Evolutionary conservation across 768 basidiomycete species (phyloP), one percentile per base, ranked within the genome.

Genomic region (Auricularia cornea): DNA sequence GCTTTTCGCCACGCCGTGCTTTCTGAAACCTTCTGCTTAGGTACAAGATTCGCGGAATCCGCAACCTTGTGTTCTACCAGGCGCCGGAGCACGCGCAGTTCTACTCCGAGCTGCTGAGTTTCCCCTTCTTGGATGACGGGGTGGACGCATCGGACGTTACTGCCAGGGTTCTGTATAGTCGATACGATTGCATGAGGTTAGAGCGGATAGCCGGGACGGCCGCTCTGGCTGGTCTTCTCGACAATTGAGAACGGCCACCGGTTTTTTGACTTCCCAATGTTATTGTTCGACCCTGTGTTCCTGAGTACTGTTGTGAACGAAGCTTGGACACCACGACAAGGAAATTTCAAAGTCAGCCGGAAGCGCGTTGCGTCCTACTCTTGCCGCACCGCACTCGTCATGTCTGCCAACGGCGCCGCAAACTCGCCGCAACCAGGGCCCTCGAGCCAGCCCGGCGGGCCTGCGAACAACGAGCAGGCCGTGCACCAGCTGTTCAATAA

Each of bases 31-130:
- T 2, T 30, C 26, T 67, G 23, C 16, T 38, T 70, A 92, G 94
- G 63, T 98, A 98, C 78, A 93, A 92, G 68, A 85, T 98, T 60
- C 82, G 94, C 67, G 97, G 96, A 5, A 91, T 93, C 64, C 88
- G 90, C 60, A 98, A 97, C 69, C 74, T 97, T 68, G 80, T 98
- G 51, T 98, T 98, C 78, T 99, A 98, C 71, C 89, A 85, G 0
- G 90, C 90, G 35, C 97, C 97, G 0, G 86, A 92, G 61, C 92
- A 98, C 72, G 83, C 93, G 1, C 85, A 89, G 69, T 98, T 94
- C 76, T 98, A 96, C 74, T 84, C 91, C 0, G 97, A 98, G 72
- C 82, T 93, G 65, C 73, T 98, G 59, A 86, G 87, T 14, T 95
- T 87, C 71, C 95, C 96, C 0, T 98, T 98, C 83, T 80, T 93